phyloP scores from a whole-genome alignment of 306 rosid genomes.

The Quercus parvula region DNA sequence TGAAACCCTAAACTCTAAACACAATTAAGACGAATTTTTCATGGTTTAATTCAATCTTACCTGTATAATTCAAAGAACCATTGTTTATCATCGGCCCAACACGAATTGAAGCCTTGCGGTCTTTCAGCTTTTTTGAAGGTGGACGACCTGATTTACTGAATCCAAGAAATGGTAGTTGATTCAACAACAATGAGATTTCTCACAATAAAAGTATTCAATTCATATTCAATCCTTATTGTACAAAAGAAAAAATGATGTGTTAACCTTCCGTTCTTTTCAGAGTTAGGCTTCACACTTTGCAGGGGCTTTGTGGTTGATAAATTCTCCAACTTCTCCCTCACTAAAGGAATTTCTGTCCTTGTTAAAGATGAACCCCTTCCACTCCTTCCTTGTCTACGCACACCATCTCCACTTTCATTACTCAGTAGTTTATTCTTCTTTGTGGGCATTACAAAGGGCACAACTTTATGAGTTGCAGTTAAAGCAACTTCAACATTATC shows the following conservation, averaged over 20 bases:
- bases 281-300: slow-evolving; percentile 40
- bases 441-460: slow-evolving; percentile 38
- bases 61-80: slow-evolving; percentile 64
- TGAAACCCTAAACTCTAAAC: slow-evolving; percentile 3
- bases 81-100: slow-evolving; percentile 45
- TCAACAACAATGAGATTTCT: not conserved
- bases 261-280: slow-evolving; percentile 70
- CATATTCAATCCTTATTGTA: not conserved
- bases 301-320: slow-evolving; percentile 46
- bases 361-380: slow-evolving; percentile 60
- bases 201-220: not conserved
- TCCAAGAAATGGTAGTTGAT: slow-evolving; percentile 18
- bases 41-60: slow-evolving; percentile 36
- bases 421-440: slow-evolving; percentile 57
- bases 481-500: slow-evolving; percentile 37
- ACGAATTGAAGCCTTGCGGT: slow-evolving; percentile 60
- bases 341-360: slow-evolving; percentile 51
- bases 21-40: not conserved
- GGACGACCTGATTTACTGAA: slow-evolving; percentile 82
- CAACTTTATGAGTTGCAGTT: slow-evolving; percentile 43
- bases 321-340: slow-evolving; percentile 57
- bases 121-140: slow-evolving; percentile 80
- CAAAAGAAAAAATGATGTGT: slow-evolving; percentile 8
- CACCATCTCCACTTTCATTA: slow-evolving; percentile 63
- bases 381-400: slow-evolving; percentile 70